Evolutionary conservation across 305 asterid genomes (phyloP).

Genomic region (Solanum hybrid): DNA sequence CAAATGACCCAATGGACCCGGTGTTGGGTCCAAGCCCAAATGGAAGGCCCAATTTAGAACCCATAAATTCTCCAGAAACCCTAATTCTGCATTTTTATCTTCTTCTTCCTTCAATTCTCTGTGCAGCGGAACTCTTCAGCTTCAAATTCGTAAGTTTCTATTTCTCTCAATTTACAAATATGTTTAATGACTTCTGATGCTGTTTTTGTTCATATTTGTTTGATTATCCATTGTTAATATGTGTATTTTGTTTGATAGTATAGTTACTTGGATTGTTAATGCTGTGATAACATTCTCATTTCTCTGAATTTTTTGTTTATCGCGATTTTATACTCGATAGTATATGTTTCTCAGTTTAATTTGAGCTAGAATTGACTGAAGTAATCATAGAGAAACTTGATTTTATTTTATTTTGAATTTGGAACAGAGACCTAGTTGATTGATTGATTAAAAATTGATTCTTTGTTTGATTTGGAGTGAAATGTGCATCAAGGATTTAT

Average conservation of each 20-base stretch:
- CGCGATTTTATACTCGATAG: neutral
- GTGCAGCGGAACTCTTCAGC: neutral
- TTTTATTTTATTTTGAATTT: neutral
- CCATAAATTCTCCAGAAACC: neutral
- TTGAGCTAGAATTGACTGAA: neutral
- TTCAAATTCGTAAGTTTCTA: neutral
- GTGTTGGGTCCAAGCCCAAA: neutral
- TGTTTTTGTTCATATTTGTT: neutral
- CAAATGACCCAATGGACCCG: neutral
- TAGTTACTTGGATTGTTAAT: neutral
- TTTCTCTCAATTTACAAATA: neutral
- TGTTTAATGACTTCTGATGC: neutral
- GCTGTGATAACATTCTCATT: neutral
- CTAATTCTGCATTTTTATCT: neutral
- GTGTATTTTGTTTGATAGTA: neutral
- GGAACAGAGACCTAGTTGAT: neutral
- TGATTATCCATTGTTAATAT: neutral
- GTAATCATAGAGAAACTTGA: neutral
- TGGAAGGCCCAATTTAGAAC: neutral
- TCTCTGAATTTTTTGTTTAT: neutral
- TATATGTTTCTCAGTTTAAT: neutral
- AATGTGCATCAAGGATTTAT: neutral
- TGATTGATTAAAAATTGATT: neutral
- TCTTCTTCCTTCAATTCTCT: neutral
- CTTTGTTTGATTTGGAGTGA: neutral